Evolutionary conservation across 2,329 filamentous ascomycete genomes (phyloP).

Genomic region (Furcasterigmium furcatum): DNA sequence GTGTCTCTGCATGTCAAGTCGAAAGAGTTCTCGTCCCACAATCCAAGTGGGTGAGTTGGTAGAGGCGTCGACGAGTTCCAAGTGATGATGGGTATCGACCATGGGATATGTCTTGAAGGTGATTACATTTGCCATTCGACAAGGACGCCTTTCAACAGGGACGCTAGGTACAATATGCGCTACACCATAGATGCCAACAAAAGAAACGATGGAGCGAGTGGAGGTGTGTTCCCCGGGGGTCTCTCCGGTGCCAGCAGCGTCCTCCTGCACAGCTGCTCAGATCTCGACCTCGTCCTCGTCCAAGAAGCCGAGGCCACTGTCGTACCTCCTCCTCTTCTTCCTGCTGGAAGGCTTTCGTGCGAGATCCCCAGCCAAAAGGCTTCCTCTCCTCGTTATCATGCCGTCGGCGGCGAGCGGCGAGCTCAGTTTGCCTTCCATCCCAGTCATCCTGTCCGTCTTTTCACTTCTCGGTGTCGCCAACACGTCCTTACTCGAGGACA

Average conservation of each 20-base stretch:
- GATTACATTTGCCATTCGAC: no score
- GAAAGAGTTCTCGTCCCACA: no score
- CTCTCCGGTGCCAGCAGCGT: not conserved
- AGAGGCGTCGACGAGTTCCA: no score
- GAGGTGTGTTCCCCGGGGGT: no score
- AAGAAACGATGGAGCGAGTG: no score
- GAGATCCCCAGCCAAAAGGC: slow-evolving; percentile 21
- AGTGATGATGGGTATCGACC: no score
- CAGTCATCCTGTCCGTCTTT: slow-evolving; percentile 1
- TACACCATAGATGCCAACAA: no score
- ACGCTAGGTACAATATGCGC: no score
- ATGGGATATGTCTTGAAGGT: no score
- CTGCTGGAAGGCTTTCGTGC: slow-evolving; percentile 22
- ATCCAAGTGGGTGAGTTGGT: no score
- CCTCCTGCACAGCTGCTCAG: slow-evolving; percentile 7
- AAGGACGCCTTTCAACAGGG: no score
- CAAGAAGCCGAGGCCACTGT: slow-evolving; percentile 53
- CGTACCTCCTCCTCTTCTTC: slow-evolving; percentile 43
- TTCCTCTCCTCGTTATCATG: slow-evolving; percentile 13
- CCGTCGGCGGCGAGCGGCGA: slow-evolving; percentile 9
- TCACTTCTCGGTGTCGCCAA: slow-evolving; percentile 25
- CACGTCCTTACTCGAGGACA: slow-evolving; percentile 43
- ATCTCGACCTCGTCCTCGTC: slow-evolving; percentile 47
- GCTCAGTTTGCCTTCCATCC: slow-evolving; percentile 8
- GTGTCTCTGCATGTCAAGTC: no score